Conservation (phyloP, 805 yeast genomes). For the Ogataea thermomethanolica region DNA sequence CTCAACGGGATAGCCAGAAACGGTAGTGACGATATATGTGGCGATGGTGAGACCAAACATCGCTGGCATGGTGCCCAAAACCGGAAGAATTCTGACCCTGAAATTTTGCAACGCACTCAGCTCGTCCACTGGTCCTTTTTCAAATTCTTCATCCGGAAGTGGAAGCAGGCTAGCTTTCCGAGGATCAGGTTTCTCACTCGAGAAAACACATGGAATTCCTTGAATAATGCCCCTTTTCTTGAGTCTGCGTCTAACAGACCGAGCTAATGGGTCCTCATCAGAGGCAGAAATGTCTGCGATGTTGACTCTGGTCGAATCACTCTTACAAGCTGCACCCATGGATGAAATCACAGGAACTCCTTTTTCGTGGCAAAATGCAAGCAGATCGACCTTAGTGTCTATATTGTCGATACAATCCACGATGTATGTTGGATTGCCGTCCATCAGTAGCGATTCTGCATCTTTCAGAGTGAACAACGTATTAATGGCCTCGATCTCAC, state of each 20-base stretch:
- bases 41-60: slow-evolving; percentile 91
- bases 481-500: slow-evolving; percentile 70
- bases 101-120: slow-evolving; percentile 83
- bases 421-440: slow-evolving; percentile 66
- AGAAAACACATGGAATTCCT: slow-evolving; percentile 83
- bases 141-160: slow-evolving; percentile 74
- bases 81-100: slow-evolving; percentile 93
- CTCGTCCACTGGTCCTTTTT: slow-evolving; percentile 81
- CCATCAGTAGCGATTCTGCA: slow-evolving; percentile 58
- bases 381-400: slow-evolving; percentile 91
- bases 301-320: slow-evolving; percentile 90
- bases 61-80: slow-evolving; percentile 95
- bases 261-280: slow-evolving; percentile 90
- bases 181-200: slow-evolving; percentile 96
- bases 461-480: slow-evolving; percentile 70
- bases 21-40: slow-evolving; percentile 70
- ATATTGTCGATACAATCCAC: slow-evolving; percentile 97
- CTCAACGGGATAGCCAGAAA: slow-evolving; percentile 87
- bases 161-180: slow-evolving; percentile 87
- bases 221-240: slow-evolving; percentile 71
- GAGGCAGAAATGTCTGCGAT: slow-evolving; percentile 86
- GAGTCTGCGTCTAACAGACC: slow-evolving; percentile 80
- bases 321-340: slow-evolving; percentile 97
- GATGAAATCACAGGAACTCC: slow-evolving; percentile 74
- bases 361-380: slow-evolving; percentile 64